These are phyloP conservation scores for Biscutella laevigata DNA, from an alignment of 441 rosid species.

Conservation along the genomic window DNA sequence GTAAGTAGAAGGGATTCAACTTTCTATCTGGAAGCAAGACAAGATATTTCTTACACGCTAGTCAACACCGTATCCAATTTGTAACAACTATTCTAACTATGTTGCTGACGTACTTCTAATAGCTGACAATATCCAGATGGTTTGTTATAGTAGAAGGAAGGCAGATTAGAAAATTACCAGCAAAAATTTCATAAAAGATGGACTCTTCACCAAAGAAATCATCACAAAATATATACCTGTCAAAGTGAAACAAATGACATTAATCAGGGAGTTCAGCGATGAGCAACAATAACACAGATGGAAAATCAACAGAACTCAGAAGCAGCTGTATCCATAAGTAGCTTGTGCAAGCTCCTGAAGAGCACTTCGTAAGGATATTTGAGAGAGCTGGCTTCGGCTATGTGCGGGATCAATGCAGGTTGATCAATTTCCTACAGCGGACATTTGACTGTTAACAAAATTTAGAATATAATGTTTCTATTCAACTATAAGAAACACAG, in stretches of 20 bases:
- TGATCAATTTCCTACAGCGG: conserved; percentile 88
- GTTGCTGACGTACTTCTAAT: not conserved
- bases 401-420: conserved; percentile 97
- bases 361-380: conserved; percentile 98
- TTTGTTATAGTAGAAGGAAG: not conserved
- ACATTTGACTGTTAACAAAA: conserved; percentile 8
- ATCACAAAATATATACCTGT: conserved; percentile 92
- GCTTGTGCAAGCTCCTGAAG: conserved; percentile 92
- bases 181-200: conserved; percentile 73
- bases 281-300: conserved; percentile 16
- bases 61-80: not conserved
- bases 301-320: conserved; percentile 63
- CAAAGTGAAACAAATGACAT: conserved; percentile 18
- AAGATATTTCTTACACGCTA: not conserved
- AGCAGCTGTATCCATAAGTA: conserved; percentile 98
- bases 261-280: conserved; percentile 8
- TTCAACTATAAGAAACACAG: not conserved
- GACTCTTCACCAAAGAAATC: conserved; percentile 97
- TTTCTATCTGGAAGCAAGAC: not conserved
- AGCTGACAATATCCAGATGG: not conserved
- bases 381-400: conserved; percentile 92
- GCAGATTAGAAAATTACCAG: conserved; percentile 42
- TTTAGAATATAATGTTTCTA: not conserved
- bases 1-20: conserved; percentile 4
- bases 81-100: conserved; percentile 1